Percentiles rank a stretch among this genome's conserved stretches.
phyloP scores from a whole-genome alignment of 495 filamentous ascomycete genomes.

The Hypomontagnella submonticulosa region DNA sequence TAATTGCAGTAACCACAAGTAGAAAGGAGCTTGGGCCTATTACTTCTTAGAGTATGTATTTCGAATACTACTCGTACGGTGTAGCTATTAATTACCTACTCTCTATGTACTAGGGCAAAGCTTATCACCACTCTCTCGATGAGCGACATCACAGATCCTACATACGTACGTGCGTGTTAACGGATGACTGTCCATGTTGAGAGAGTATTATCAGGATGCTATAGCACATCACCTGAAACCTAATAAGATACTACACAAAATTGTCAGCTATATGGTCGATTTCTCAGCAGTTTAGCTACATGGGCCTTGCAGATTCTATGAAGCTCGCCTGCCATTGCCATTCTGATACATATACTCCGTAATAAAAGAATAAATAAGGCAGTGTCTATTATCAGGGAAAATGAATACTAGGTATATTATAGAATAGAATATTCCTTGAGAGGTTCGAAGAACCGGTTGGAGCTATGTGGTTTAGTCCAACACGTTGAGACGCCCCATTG shows the following conservation, averaged over 20 bases:
- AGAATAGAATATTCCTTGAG: slow-evolving; percentile 8
- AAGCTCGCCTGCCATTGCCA: background rate
- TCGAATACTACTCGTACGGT: slow-evolving; percentile 36
- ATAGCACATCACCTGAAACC: slow-evolving; percentile 1
- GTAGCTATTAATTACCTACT: slow-evolving; percentile 32
- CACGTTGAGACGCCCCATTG: slow-evolving; percentile 39
- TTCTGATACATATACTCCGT: slow-evolving; percentile 19
- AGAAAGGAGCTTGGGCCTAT: slow-evolving; percentile 44
- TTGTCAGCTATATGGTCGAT: slow-evolving; percentile 6
- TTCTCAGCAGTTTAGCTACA: slow-evolving; percentile 7
- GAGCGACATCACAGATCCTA: slow-evolving; percentile 27
- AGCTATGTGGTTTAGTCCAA: slow-evolving; percentile 26
- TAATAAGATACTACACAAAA: slow-evolving; percentile 13
- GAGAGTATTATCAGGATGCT: background rate
- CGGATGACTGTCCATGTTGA: slow-evolving; percentile 8
- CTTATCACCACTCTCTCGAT: slow-evolving; percentile 23
- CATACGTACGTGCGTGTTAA: slow-evolving; percentile 5
- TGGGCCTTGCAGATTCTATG: slow-evolving; percentile 2
- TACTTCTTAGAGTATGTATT: slow-evolving; percentile 3
- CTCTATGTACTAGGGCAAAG: slow-evolving; percentile 1
- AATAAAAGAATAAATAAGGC: slow-evolving; percentile 13
- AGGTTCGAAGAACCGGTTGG: slow-evolving; percentile 18
- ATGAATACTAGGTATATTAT: slow-evolving; percentile 12
- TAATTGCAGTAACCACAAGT: slow-evolving; percentile 9
- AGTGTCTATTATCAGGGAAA: slow-evolving; percentile 14